These are phyloP conservation scores for Trichoderma koningii DNA, from an alignment of 2,329 filamentous ascomycete species.

Conservation along the genomic window DNA sequence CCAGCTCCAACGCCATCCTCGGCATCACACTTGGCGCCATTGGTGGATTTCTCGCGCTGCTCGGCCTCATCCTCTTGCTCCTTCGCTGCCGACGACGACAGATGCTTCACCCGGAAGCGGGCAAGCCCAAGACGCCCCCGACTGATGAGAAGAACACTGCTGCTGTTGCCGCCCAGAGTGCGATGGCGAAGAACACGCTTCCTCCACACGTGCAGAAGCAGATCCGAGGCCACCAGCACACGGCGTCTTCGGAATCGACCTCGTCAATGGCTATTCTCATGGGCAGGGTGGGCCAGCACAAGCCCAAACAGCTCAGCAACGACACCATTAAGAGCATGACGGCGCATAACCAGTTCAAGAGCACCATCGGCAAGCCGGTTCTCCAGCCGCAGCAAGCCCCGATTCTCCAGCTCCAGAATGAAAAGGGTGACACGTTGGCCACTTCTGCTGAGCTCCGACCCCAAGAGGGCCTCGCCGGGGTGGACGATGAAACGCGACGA, in stretches of 20 bases:
- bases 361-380: slow-evolving; percentile 63
- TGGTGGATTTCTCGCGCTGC: slow-evolving; percentile 68
- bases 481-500: slow-evolving; percentile 52
- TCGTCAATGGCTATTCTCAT: slow-evolving; percentile 67
- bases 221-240: slow-evolving; percentile 55
- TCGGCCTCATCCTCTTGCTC: slow-evolving; percentile 72
- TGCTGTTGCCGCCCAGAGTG: slow-evolving; percentile 50
- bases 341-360: slow-evolving; percentile 64
- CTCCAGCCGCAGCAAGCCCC: slow-evolving; percentile 46
- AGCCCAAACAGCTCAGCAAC: slow-evolving; percentile 55
- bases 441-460: slow-evolving; percentile 42
- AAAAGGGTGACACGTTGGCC: slow-evolving; percentile 46
- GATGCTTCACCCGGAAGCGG: slow-evolving; percentile 52
- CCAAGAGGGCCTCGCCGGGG: slow-evolving; percentile 39
- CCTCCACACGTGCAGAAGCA: slow-evolving; percentile 40
- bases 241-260: slow-evolving; percentile 58
- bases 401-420: slow-evolving; percentile 43
- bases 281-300: slow-evolving; percentile 59
- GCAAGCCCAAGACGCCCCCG: slow-evolving; percentile 46
- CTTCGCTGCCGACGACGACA: slow-evolving; percentile 53
- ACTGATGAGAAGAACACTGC: slow-evolving; percentile 61
- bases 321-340: slow-evolving; percentile 52
- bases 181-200: slow-evolving; percentile 46
- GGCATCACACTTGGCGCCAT: slow-evolving; percentile 83
- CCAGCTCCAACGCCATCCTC: slow-evolving; percentile 61